A percentile compares a stretch with the other conserved stretches of the same genome.
Evolutionary conservation across 352 stramenopile species (phyloP).

Genomic region (Pythium volutum): DNA sequence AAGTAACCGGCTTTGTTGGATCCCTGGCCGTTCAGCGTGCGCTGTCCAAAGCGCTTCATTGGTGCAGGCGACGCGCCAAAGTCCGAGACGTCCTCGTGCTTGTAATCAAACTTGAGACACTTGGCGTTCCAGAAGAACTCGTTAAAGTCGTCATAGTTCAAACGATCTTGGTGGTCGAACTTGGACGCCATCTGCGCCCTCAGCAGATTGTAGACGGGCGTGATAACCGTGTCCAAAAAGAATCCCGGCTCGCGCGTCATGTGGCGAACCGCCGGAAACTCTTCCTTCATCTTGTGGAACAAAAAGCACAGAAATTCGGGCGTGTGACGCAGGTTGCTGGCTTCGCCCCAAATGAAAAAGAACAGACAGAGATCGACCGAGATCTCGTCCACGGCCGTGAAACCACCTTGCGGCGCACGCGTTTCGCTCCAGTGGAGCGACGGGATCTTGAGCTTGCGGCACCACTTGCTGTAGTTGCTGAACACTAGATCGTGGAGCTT

Average conservation of each 20-base stretch:
- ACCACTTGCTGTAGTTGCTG: conserved; percentile 89
- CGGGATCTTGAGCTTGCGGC: conserved; percentile 74
- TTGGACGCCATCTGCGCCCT: conserved; percentile 86
- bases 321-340: conserved; percentile 96
- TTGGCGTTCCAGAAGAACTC: conserved; percentile 99
- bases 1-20: conserved; percentile 34
- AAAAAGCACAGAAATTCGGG: conserved; percentile 98
- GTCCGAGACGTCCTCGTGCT: conserved; percentile 84
- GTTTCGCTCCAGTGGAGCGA: conserved; percentile 69
- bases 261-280: conserved; percentile 71
- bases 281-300: conserved; percentile 94
- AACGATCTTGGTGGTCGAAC: conserved; percentile 92
- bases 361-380: conserved; percentile 90
- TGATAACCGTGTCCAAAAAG: conserved; percentile 97
- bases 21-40: conserved; percentile 22
- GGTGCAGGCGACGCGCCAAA: conserved; percentile 53
- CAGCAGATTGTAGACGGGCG: conserved; percentile 91
- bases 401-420: conserved; percentile 62
- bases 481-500: conserved; percentile 82
- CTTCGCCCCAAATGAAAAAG: conserved; percentile 99
- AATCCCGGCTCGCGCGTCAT: conserved; percentile 90
- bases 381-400: conserved; percentile 88
- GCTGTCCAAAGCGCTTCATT: conserved; percentile 50
- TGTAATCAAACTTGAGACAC: conserved; percentile 95
- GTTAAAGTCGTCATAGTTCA: conserved; percentile 99